Evolutionary conservation across 495 filamentous ascomycete species (phyloP).

Genomic region (Rhizodiscina lignyota): DNA sequence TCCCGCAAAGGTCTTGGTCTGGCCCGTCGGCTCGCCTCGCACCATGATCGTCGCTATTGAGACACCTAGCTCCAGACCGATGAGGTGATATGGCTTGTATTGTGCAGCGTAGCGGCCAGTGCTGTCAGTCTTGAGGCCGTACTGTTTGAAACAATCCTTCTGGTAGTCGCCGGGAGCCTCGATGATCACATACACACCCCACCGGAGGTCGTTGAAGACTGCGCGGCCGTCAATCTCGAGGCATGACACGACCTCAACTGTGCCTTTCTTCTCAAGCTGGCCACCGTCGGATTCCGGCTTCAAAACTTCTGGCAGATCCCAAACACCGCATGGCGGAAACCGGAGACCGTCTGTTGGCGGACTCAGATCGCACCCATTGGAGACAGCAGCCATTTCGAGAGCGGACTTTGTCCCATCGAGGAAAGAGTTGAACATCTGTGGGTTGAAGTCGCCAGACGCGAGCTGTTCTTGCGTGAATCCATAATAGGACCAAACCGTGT

Average conservation of each 20-base stretch:
- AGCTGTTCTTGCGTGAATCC: slow-evolving; percentile 14
- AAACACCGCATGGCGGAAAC: slow-evolving; percentile 11
- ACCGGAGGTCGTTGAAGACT: slow-evolving; percentile 11
- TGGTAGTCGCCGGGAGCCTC: slow-evolving; percentile 13
- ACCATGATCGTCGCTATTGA: slow-evolving; percentile 13
- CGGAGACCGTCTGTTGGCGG: slow-evolving; percentile 9
- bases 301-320: slow-evolving; percentile 9
- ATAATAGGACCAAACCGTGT: slow-evolving; percentile 13
- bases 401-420: slow-evolving; percentile 14
- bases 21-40: slow-evolving; percentile 13
- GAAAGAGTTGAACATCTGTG: slow-evolving; percentile 17
- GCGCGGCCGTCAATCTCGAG: slow-evolving; percentile 10
- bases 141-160: slow-evolving; percentile 14
- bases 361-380: slow-evolving; percentile 11
- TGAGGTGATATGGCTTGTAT: slow-evolving; percentile 15
- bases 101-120: slow-evolving; percentile 14
- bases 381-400: slow-evolving; percentile 13
- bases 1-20: slow-evolving; percentile 11
- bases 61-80: slow-evolving; percentile 13
- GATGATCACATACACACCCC: slow-evolving; percentile 12
- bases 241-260: slow-evolving; percentile 12
- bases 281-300: slow-evolving; percentile 10
- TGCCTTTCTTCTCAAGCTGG: slow-evolving; percentile 12
- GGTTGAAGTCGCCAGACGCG: slow-evolving; percentile 11
- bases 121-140: slow-evolving; percentile 10